A percentile compares a stretch with the other conserved stretches of the same genome.
phyloP scores from a whole-genome alignment of 164 flowering plant species.

The grape (Vitis vinifera) region ASM3070453v1 NC_081821.1:2287501-2288000 shows the following conservation, averaged over 20 bases:
- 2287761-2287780: constrained; percentile 79
- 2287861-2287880: too few species aligned
- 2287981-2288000: too few species aligned
- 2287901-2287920: too few species aligned
- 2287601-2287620: constrained; percentile 26
- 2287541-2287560: constrained; percentile 47
- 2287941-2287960: too few species aligned
- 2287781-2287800: constrained; percentile 55
- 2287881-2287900: too few species aligned
- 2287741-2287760: constrained; percentile 65
- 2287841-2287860: neutral
- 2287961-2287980: too few species aligned
- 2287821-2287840: neutral
- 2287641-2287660: constrained; percentile 65
- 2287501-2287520: constrained; percentile 76
- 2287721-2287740: constrained; percentile 82
- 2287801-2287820: neutral
- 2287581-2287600: constrained; percentile 67
- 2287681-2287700: constrained; percentile 45
- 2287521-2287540: constrained; percentile 62
- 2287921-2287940: too few species aligned
- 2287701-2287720: constrained; percentile 52
- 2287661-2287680: constrained; percentile 57
- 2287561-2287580: constrained; percentile 39
- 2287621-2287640: neutral